Base-by-base conservation (phyloP, 2,329 filamentous ascomycete species). In the Ceratocystis huliohia region DNA sequence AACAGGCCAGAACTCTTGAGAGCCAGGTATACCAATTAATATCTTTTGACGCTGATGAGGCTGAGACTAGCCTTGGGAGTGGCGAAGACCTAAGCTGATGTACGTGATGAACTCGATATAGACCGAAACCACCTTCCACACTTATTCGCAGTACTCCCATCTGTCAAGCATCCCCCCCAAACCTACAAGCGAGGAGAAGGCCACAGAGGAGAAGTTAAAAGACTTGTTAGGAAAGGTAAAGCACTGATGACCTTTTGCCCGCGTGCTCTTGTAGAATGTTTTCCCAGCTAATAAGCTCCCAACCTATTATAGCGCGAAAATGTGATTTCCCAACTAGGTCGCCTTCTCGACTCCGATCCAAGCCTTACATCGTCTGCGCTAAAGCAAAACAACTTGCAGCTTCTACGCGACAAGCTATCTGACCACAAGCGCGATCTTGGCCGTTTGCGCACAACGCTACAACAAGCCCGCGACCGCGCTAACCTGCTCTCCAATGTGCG, bases 351-450 rank as follows among this genome's bases (percentile, higher is more conserved):
- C 78, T 96, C 92, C 66, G 93, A 97, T 81, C 85, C 91, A 25
- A 82, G 87, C 66, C 84, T 95, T 68, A 91, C 89, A 63, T 87
- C 91, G 57, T 97, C 93, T 46, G 91, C 92, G 66, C 83, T 96
- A n/a, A 97, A 97, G 78, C 92, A 96, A 73, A 96, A 93, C 79
- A 96, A 97, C 75, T 86, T 99, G 46, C 83, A 89, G 68, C 88
- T 96, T 37, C 90, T 97, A 72, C 89, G 90, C 70, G 92, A 96
- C 78, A 88, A 96, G 74, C 86, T 97, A 17, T 80, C 85, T 46
- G 89, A 96, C 74, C 93, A 99, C 78, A 86, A 87, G 69, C 87
- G 87, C 70, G 93, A 97, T 76, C 84, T 96, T 46, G 76, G 80
- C 3, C 88, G 91, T 8, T 81, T 97, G 64, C 88, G 86, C 68